These are phyloP conservation scores for Claviceps pusilla DNA, from an alignment of 2,329 filamentous ascomycete species.

Conservation along the genomic window DNA sequence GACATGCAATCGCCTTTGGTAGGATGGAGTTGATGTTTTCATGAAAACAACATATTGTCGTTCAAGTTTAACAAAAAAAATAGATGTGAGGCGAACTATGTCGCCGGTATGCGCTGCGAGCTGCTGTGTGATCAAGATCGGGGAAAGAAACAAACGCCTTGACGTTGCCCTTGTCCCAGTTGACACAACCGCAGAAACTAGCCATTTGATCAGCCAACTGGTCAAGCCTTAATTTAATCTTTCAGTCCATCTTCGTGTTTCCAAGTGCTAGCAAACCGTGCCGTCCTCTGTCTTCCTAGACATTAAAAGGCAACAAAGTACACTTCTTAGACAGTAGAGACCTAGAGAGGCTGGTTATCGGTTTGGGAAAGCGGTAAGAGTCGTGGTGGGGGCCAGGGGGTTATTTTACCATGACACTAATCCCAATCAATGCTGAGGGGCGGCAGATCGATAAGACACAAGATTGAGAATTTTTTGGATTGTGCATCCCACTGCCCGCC, in stretches of 20 bases:
- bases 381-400: background rate
- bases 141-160: background rate
- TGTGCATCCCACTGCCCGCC: constrained; percentile 7
- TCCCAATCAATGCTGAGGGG: constrained; percentile 17
- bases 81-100: too few species aligned
- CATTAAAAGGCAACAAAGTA: too few species aligned
- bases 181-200: background rate
- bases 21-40: background rate
- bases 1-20: background rate
- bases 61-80: too few species aligned
- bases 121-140: too few species aligned
- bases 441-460: constrained; percentile 26
- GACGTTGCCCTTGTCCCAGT: background rate
- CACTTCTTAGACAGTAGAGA: too few species aligned
- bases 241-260: too few species aligned
- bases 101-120: background rate
- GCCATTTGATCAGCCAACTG: too few species aligned
- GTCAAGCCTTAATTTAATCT: background rate
- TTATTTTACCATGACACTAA: constrained; percentile 10
- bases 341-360: background rate
- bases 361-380: constrained; percentile 18
- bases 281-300: background rate
- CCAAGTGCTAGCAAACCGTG: too few species aligned
- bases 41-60: background rate
- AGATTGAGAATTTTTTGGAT: constrained; percentile 15